Percentiles rank a stretch among this genome's conserved stretches.
Evolutionary conservation across 2,329 filamentous ascomycete genomes (phyloP).

Genomic region (Phaeoacremonium minimum): DNA sequence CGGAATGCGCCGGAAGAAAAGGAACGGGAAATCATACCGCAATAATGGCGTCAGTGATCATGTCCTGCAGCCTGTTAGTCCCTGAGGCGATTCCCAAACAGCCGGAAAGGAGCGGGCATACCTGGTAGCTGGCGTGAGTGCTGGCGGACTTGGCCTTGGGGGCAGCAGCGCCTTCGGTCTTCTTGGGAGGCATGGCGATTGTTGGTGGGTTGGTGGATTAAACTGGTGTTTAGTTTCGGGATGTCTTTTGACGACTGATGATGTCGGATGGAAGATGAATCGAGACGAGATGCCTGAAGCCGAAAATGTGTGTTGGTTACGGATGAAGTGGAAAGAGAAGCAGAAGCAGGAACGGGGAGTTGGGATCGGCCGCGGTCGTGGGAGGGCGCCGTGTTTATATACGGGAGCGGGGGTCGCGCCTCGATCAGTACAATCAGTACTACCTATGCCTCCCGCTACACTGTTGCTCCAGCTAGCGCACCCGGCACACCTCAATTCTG

Average conservation of each 20-base stretch:
- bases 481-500: background rate
- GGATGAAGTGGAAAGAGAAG: constrained; percentile 16
- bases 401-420: constrained; percentile 37
- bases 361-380: constrained; percentile 45
- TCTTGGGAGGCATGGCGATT: constrained; percentile 56
- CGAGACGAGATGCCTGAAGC: constrained; percentile 18
- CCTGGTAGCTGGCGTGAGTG: constrained; percentile 55
- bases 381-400: constrained; percentile 58
- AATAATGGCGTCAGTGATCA: constrained; percentile 60
- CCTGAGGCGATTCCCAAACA: constrained; percentile 11
- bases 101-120: constrained; percentile 27
- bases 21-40: constrained; percentile 43
- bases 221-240: background rate
- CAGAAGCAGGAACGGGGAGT: constrained; percentile 33
- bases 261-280: constrained; percentile 9
- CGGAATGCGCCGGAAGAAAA: constrained; percentile 30
- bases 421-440: constrained; percentile 51
- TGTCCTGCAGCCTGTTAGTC: constrained; percentile 45
- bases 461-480: background rate
- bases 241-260: constrained; percentile 1
- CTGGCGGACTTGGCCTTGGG: constrained; percentile 43
- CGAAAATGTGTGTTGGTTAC: constrained; percentile 15
- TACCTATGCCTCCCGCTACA: constrained; percentile 16
- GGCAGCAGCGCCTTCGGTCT: constrained; percentile 35
- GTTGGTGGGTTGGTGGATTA: constrained; percentile 13